Evolutionary conservation across 2,329 filamentous ascomycete species (phyloP), one percentile per base, ranked within the genome.

Genomic region (Trichoderma oligosporum): DNA sequence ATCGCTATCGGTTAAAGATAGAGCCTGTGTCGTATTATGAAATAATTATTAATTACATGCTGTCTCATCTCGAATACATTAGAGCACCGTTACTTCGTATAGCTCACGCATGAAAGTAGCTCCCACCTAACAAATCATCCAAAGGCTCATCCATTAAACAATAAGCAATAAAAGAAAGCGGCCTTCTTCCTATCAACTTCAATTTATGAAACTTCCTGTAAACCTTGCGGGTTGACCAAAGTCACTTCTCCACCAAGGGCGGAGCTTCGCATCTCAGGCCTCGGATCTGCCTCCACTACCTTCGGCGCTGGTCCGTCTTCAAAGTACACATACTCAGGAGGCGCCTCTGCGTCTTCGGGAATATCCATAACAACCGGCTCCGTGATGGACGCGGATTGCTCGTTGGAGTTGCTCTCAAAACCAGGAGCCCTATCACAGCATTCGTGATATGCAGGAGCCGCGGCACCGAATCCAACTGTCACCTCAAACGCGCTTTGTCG

Each of bases 371-470:
- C 53, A 12, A 7, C 14, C 7, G 53, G 44, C 14, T 49, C 52
- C 14, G 29, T 4, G 16, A 59, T 49, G 6, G 29, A 35, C 16
- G 45, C 29, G 7, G 52, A 39, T 8, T 56, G 52, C 29, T 25
- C 44, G 6, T 57, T 22, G 8, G 53, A 48, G 7, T 59, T 36
- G 12, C 31, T 22, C 24, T 42, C 57, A 45, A 48, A 59, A 4
- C 42, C 36, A 22, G 35, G 33, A 6, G 53, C 44, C 41, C 57
- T 33, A 31, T 59, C 52, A 14, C 57, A 59, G 12, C 57, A 59
- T 31, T 59, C 57, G 24, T 56, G 35, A 51, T 59, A 59, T 18
- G 57, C 52, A 11, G 57, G 57, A 25, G 57, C 57, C n/a, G 57
- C 57, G 7, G 52, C 57, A 12, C 57, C 57, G 11, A 59, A 59